Percentiles rank a stretch among this genome's conserved stretches.
phyloP scores from a whole-genome alignment of 371 early-diverging fungal species.

The Capniomyces stellatus region DNA sequence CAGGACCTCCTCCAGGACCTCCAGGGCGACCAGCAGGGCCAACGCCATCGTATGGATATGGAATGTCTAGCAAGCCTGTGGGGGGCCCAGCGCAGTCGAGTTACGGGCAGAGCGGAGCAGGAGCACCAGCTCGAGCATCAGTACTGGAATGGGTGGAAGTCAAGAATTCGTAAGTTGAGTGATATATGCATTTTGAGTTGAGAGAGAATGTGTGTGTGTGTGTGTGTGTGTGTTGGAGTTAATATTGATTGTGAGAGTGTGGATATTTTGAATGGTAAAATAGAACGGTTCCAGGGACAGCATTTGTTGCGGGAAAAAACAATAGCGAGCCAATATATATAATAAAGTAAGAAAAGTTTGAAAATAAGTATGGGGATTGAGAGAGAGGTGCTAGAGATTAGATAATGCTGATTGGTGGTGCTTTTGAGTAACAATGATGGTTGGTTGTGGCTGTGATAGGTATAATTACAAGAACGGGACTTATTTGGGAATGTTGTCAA shows the following conservation, averaged over 20 bases:
- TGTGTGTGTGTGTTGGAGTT: neutral
- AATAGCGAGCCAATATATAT: conserved; percentile 1
- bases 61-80: neutral
- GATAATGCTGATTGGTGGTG: neutral
- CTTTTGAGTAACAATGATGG: too few species aligned
- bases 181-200: too few species aligned
- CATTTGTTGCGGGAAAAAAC: conserved; percentile 4
- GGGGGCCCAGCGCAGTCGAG: neutral
- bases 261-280: neutral
- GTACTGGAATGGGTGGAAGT: neutral
- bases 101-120: neutral
- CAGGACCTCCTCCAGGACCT: neutral
- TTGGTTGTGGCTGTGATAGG: too few species aligned
- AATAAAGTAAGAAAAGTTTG: neutral
- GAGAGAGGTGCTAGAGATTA: neutral
- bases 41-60: neutral
- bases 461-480: neutral
- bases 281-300: neutral
- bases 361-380: neutral
- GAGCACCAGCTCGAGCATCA: neutral
- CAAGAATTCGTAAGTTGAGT: neutral
- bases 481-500: neutral
- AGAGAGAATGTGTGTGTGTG: too few species aligned
- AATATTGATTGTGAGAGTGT: neutral
- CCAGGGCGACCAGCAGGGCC: neutral